Percentiles rank a stretch among this genome's conserved stretches.
phyloP scores from a whole-genome alignment of 1,139 yeast species.

The Diutina scorzettiae region DNA sequence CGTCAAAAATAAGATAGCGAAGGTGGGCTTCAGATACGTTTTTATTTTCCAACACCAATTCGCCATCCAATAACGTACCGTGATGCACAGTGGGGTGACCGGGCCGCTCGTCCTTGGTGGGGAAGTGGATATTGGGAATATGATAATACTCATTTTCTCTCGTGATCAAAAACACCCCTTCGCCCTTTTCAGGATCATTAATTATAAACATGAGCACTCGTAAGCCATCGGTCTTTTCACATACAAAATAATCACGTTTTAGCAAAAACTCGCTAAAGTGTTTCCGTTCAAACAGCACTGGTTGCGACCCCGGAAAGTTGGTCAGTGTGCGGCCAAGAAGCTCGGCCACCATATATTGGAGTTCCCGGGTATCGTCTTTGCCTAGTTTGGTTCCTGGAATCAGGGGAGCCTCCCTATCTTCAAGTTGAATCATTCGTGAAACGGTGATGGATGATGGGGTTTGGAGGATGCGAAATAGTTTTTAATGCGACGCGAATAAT shows the following conservation, averaged over 20 bases:
- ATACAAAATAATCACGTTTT: constrained; percentile 62
- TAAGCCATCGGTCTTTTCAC: constrained; percentile 93
- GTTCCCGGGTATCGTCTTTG: constrained; percentile 53
- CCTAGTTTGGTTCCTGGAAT: constrained; percentile 79
- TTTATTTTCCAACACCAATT: constrained; percentile 52
- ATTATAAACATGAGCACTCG: constrained; percentile 62
- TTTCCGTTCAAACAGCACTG: constrained; percentile 73
- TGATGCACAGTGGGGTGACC: constrained; percentile 53
- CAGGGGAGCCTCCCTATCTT: constrained; percentile 59
- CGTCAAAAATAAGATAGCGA: constrained; percentile 82
- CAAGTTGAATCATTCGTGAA: constrained; percentile 23
- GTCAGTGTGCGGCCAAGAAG: constrained; percentile 44
- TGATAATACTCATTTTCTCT: constrained; percentile 79
- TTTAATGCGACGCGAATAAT: not conserved
- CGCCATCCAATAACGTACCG: constrained; percentile 90
- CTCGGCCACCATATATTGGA: constrained; percentile 59
- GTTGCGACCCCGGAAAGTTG: constrained; percentile 84
- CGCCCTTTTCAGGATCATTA: constrained; percentile 62
- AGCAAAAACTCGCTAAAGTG: constrained; percentile 53
- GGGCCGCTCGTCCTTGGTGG: constrained; percentile 40
- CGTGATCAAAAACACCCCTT: constrained; percentile 66
- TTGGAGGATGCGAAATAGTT: not conserved
- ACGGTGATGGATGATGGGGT: not conserved
- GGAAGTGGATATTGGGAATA: constrained; percentile 79
- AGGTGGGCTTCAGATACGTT: constrained; percentile 37